Conservation (phyloP, 192 early-diverging fungal species). For the Entomortierella chlamydospora region DNA sequence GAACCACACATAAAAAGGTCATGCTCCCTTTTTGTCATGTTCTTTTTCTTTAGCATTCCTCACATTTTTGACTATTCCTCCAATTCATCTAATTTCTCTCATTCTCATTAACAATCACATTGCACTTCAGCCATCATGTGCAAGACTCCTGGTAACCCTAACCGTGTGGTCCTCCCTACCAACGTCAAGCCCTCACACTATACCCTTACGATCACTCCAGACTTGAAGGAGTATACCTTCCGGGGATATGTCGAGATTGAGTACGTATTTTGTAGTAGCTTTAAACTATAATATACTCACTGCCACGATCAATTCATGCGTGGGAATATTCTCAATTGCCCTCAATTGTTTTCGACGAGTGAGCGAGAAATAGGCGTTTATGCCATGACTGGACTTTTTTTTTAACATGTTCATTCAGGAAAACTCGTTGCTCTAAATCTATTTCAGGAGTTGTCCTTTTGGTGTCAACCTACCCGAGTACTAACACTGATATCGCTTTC, state of each 20-base stretch:
- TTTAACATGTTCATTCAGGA: too few relatives aligned
- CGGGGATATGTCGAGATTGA: conserved; percentile 79
- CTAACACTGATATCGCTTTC: neutral
- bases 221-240: conserved; percentile 82
- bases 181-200: conserved; percentile 88
- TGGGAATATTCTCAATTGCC: too few relatives aligned
- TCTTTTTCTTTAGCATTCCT: neutral
- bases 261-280: conserved; percentile 52
- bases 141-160: conserved; percentile 34
- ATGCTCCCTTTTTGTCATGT: neutral
- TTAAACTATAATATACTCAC: too few relatives aligned
- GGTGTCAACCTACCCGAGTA: neutral
- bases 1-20: too few relatives aligned
- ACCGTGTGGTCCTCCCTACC: conserved; percentile 83
- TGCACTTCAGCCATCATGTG: conserved; percentile 22
- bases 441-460: neutral
- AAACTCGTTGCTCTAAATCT: too few relatives aligned
- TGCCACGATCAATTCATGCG: too few relatives aligned
- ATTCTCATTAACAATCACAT: neutral
- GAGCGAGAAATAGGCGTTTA: too few relatives aligned
- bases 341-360: too few relatives aligned
- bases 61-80: neutral
- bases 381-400: too few relatives aligned
- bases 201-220: conserved; percentile 79
- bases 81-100: neutral